Evolutionary conservation across 2,329 filamentous ascomycete species (phyloP), one percentile per base, ranked within the genome.

Genomic region (Moelleriella libera): DNA sequence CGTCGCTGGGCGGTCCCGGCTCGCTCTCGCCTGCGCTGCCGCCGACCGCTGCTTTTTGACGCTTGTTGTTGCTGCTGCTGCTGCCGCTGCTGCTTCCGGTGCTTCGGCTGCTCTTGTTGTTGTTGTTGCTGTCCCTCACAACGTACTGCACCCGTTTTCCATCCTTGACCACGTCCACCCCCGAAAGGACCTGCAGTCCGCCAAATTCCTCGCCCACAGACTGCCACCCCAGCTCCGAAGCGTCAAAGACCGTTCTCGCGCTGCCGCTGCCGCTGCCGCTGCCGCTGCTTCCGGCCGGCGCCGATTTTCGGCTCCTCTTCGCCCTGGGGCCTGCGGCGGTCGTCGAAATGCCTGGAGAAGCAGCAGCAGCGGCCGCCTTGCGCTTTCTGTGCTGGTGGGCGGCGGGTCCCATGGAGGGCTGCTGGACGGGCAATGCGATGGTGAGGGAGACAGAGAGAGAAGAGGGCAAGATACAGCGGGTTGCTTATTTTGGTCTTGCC

Each of bases 171-270:
- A 98, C 74, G 31, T 95, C 85, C 1, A 98, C 86, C 46, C 86
- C 88, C 12, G 94, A 86, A 44, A 97, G 83, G 58, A 97, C 89
- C 58, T 98, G 88, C 2, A 98, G 68, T 0, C 86, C 88, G 57
- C 83, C 94, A 63, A 98, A 96, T 0, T 92, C 92, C 53, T 94
- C 88, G n/a, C 86, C 86, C 66, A 96, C 87, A 43, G 90, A 81
- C 55, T 75, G 69, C 79, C 79, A 83, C 60, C 66, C 62, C 42
- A 83, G 63, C 1, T 71, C 64, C 52, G 71, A 63, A 31, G 70
- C 63, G 42, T 68, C 65, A 28, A 76, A 65, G 2, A 67, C 41
- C 53, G 58, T 21, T 50, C 43, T 39, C 46, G 2, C 50, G 44
- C 8, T 30, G 14, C 21, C 29, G 9, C n/a, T n/a, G 45, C 11